These are phyloP conservation scores for Lophium mytilinum DNA, from an alignment of 495 filamentous ascomycete genomes.

Conservation along the genomic window DNA sequence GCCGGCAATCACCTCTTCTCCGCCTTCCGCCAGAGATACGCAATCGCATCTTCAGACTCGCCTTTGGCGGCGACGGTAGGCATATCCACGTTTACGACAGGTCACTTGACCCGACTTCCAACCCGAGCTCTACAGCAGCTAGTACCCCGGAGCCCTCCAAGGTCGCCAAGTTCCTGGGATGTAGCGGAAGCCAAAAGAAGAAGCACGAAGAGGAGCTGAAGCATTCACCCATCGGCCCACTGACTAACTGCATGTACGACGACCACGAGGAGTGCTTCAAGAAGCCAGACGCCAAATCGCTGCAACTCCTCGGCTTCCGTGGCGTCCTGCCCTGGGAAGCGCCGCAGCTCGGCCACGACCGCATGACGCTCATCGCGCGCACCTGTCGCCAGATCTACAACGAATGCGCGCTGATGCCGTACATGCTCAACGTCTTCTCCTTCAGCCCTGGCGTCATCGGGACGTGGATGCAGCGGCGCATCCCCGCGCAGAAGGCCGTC, in stretches of 20 bases:
- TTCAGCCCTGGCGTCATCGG: not conserved
- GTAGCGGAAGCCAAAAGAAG: not conserved
- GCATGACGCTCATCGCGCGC: not conserved
- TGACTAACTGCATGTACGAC: not conserved
- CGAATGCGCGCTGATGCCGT: slow-evolving; percentile 3
- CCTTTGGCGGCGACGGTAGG: not conserved
- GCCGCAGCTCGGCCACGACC: not conserved
- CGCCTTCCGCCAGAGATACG: not conserved
- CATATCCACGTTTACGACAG: not conserved
- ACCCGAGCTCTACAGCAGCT: no score
- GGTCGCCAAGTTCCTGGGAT: no score
- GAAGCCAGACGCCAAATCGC: not conserved
- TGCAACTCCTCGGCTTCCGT: not conserved
- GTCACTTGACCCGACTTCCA: not conserved
- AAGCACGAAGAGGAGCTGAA: not conserved
- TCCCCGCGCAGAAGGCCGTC: not conserved
- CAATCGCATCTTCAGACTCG: not conserved
- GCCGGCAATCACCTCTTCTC: not conserved
- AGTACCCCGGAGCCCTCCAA: no score
- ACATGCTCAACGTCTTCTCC: slow-evolving; percentile 4
- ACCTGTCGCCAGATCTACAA: slow-evolving; percentile 11
- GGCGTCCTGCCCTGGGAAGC: not conserved
- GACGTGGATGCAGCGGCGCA: not conserved
- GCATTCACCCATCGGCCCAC: not conserved
- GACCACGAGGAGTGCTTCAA: not conserved